A percentile compares a stretch with the other conserved stretches of the same genome.
phyloP scores from a whole-genome alignment of 202 grass and related monocot species.

The Panicum hallii region DNA sequence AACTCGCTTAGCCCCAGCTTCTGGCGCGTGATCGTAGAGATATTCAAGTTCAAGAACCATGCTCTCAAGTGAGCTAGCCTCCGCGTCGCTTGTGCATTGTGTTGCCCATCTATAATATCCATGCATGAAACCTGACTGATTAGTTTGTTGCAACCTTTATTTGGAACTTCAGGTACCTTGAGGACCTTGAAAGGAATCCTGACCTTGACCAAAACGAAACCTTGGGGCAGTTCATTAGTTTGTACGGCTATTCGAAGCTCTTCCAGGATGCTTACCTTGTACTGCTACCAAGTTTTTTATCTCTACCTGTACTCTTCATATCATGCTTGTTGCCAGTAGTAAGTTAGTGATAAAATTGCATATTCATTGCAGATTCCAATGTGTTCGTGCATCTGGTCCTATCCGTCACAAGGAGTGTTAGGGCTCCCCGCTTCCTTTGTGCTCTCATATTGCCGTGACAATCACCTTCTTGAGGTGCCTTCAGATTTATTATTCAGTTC shows the following conservation, averaged over 20 bases:
- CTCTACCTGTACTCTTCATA: background rate
- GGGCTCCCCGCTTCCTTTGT: slow-evolving; percentile 76
- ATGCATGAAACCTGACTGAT: background rate
- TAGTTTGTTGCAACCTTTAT: background rate
- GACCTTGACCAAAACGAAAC: slow-evolving; percentile 68
- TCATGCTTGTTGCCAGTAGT: background rate
- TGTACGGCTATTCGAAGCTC: slow-evolving; percentile 72
- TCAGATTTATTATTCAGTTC: background rate
- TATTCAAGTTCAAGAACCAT: slow-evolving; percentile 70
- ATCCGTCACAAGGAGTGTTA: slow-evolving; percentile 61
- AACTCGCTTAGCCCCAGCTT: slow-evolving; percentile 74
- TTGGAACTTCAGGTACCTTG: slow-evolving; percentile 56
- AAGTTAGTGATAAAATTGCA: background rate
- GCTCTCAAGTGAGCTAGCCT: slow-evolving; percentile 43
- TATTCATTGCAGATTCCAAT: slow-evolving; percentile 58
- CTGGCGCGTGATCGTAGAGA: slow-evolving; percentile 72
- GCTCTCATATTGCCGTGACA: slow-evolving; percentile 78
- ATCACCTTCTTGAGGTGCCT: slow-evolving; percentile 75
- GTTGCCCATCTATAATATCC: background rate
- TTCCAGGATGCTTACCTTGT: slow-evolving; percentile 80
- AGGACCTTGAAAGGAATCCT: slow-evolving; percentile 67
- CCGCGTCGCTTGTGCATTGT: background rate
- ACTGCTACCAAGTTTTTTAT: background rate
- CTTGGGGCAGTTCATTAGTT: slow-evolving; percentile 69
- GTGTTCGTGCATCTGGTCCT: slow-evolving; percentile 90